Conservation (phyloP, 768 basidiomycete species). For the Boletus rufocinnamomeus region DNA sequence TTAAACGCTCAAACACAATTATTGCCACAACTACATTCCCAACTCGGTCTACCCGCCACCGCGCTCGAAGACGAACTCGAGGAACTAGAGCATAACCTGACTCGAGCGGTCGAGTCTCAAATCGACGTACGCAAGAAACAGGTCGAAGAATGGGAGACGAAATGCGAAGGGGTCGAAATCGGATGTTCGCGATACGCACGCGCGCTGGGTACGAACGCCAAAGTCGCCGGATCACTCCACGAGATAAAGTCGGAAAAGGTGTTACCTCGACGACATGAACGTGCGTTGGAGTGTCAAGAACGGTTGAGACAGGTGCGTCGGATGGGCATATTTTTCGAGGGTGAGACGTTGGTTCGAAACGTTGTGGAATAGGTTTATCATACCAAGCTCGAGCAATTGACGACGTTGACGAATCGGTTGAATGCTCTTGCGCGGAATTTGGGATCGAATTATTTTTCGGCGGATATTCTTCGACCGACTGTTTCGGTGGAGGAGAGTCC, state of each 20-base stretch:
- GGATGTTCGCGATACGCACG: slow-evolving; percentile 66
- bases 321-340: not conserved
- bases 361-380: slow-evolving; percentile 58
- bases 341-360: not conserved
- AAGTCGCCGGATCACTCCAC: slow-evolving; percentile 61
- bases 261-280: slow-evolving; percentile 70
- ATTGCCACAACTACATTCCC: slow-evolving; percentile 78
- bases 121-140: slow-evolving; percentile 70
- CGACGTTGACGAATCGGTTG: slow-evolving; percentile 68
- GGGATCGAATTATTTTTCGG: slow-evolving; percentile 57
- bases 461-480: slow-evolving; percentile 54
- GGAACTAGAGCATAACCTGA: slow-evolving; percentile 70
- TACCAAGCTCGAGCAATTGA: slow-evolving; percentile 74
- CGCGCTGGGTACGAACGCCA: slow-evolving; percentile 72
- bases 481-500: slow-evolving; percentile 44
- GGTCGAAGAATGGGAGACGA: slow-evolving; percentile 71
- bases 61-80: slow-evolving; percentile 82
- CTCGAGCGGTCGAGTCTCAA: slow-evolving; percentile 72
- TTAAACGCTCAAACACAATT: slow-evolving; percentile 80
- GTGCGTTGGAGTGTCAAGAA: slow-evolving; percentile 71
- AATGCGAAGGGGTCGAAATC: slow-evolving; percentile 61
- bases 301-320: slow-evolving; percentile 70
- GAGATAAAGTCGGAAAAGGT: slow-evolving; percentile 73
- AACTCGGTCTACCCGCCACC: slow-evolving; percentile 78
- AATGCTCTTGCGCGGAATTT: slow-evolving; percentile 58